These are phyloP conservation scores for Vitis hybrid DNA, from an alignment of 177 flowering plant species.

Conservation along the genomic window DNA sequence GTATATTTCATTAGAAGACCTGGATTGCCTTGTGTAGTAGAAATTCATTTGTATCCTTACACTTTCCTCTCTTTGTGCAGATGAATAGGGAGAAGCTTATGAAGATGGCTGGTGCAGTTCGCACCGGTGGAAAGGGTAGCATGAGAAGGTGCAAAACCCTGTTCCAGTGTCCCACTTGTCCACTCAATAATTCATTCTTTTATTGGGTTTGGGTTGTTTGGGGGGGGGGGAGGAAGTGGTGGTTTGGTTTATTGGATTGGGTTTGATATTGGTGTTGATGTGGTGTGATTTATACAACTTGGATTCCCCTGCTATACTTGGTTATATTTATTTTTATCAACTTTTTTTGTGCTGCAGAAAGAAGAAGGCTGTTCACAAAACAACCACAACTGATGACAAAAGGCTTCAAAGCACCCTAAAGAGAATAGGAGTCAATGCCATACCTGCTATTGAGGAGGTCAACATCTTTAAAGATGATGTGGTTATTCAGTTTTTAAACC, in stretches of 20 bases:
- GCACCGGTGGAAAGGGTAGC: slow-evolving; percentile 93
- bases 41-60: too few species aligned
- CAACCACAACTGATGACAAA: slow-evolving; percentile 93
- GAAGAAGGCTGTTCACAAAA: slow-evolving; percentile 97
- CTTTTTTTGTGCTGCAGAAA: slow-evolving; percentile 40
- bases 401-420: slow-evolving; percentile 90
- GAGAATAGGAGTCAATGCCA: slow-evolving; percentile 83
- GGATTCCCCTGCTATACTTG: neutral
- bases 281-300: too few species aligned
- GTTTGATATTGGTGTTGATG: too few species aligned
- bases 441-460: slow-evolving; percentile 88
- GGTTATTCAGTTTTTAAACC: slow-evolving; percentile 77
- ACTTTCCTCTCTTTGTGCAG: slow-evolving; percentile 28
- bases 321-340: neutral
- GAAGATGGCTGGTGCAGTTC: slow-evolving; percentile 91
- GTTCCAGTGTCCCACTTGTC: neutral
- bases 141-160: slow-evolving; percentile 54
- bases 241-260: too few species aligned
- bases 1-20: too few species aligned
- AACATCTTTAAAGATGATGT: slow-evolving; percentile 91
- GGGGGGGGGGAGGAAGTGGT: too few species aligned
- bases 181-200: neutral
- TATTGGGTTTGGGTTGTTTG: too few species aligned
- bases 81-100: slow-evolving; percentile 79
- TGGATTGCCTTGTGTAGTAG: too few species aligned